Base-by-base conservation (phyloP, 352 stramenopile genomes). In the Globisporangium barbulae region DNA sequence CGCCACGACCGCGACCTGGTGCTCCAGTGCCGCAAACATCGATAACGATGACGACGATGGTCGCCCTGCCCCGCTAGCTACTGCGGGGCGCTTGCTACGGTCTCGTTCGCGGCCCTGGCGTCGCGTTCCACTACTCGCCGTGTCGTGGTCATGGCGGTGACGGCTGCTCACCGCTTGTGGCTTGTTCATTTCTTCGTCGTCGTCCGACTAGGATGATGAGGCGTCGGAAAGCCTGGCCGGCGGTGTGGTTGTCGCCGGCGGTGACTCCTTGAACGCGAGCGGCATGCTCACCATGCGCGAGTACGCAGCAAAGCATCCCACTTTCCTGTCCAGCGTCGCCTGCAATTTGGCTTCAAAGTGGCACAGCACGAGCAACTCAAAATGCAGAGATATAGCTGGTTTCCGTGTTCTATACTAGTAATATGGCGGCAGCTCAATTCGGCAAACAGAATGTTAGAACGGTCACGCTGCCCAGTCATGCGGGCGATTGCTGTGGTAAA, bases 401-500 rank as follows among this genome's bases (percentile, higher is more conserved):
- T 12, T 45, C 7, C 13, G 21, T 7, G 39, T 28, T 28, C 25
- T 28, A 28, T 28, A 28, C 25, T 28, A 28, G 25, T 28, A 28
- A 28, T 28, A 28, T 28, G 25, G 2, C 25, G 25, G 25, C 25
- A 28, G 25, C 25, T 28, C 25, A 28, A 28, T 28, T 28, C 25
- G 25, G 2, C 25, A 28, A 28, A 28, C 25, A 28, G 25, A 28
- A 28, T 28, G 25, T 28, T 28, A 28, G 25, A 28, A 37, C 31
- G 31, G 31, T 37, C 31, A 37, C 8, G 31, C 30, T 33, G 10
- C 6, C 22, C n/a, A 48, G 9, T 19, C 17, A 28, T 35, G 7
- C 47, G 39, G 10, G 3, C 57, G 57, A 25, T 19, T 56, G 57
- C 57, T 52, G 19, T 78, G 73, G 70, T 88, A 91, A 1, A 78